Evolutionary conservation across 768 basidiomycete genomes (phyloP), one percentile per base, ranked within the genome.

Genomic region (Pleurotus sapidus): DNA sequence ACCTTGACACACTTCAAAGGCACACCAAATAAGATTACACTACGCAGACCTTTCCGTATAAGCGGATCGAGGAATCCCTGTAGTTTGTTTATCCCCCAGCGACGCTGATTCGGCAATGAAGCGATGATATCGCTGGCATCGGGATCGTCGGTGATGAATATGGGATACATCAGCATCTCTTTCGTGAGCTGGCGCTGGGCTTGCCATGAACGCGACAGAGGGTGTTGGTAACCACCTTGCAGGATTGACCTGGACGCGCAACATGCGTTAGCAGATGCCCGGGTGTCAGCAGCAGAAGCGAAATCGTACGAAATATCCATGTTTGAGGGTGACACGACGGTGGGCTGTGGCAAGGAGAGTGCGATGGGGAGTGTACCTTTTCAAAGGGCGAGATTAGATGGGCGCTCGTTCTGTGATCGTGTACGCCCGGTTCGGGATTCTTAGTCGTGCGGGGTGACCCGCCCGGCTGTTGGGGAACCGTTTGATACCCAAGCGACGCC

Each of bases 111-210:
- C 5, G 95, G 95, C 7, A 98, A 77, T 18, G 84, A 79, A 0
- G 81, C 66, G 62, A 98, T 95, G 59, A 83, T 80, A 49, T 88
- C 86, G 68, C 84, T 82, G 5, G 93, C 92, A 58, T 94, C 81
- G 1, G 93, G 88, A 58, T 98, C 93, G 71, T 98, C 96, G 15
- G 95, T 94, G 65, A 98, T 90, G 70, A 99, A 98, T 66, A 99
- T 95, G 5, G 97, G 97, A 71, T 98, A 99, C 91, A 98, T 98
- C 72, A 99, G 82, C 95, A 98, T 97, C 62, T 84, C 83, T 70
- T 93, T 95, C 23, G 88, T 87, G 66, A 95, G 83, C 57, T 83
- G 79, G 48, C 89, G 85, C 57, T 84, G 84, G 23, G 83, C 80
- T 73, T 99, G 96, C 87, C 91, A 95, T 74, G 84, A 80, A 18